Evolutionary conservation across 1,284 basidiomycete species (phyloP), one percentile per base, ranked within the genome.

Genomic region (Porphyrellus sp.): DNA sequence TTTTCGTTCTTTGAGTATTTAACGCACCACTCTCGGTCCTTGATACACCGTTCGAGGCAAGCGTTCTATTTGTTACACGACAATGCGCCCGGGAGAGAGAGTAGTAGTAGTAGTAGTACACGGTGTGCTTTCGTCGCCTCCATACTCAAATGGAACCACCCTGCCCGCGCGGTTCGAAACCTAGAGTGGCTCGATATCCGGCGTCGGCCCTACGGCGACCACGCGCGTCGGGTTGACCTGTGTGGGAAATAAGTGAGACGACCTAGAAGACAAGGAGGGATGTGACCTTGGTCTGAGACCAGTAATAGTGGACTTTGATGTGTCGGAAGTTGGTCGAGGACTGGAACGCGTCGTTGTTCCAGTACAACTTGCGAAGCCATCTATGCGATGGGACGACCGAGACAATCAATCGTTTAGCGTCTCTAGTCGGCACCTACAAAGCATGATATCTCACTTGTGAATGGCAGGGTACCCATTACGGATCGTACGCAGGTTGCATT

Each of bases 331-430:
- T 78, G 50, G 93, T 96, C 20, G 87, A 89, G 31, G 85, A 82
- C 70, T 88, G 87, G 84, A 99, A 99, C 1, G 91, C 92, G 0
- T 85, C 74, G 60, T 86, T 77, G 59, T 89, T 90, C 94, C 93
- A 98, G 76, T 98, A 98, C 34, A 98, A 74, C 63, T 88, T 85
- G 70, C 86, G 77, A 72, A 92, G 69, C 38, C 38, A 39, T 15
- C 38, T 39, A n/a, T 15, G 37, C 8, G 9, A 7, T 5, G 18
- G n/a, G 35, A 37, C 18, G 35, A 2, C 23, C 21, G n/a, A 37
- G 3, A 43, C 33, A n/a, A 47, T 53, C 41, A 49, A 49, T 51
- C 49, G 43, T 39, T 9, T 44, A 41, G n/a, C n/a, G n/a, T n/a
- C n/a, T 81, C 27, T 11, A 38, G 30, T 31, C 42, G 35, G 3